Conservation (phyloP, 306 rosid genomes). For the Astragalus glycyphyllos region DNA sequence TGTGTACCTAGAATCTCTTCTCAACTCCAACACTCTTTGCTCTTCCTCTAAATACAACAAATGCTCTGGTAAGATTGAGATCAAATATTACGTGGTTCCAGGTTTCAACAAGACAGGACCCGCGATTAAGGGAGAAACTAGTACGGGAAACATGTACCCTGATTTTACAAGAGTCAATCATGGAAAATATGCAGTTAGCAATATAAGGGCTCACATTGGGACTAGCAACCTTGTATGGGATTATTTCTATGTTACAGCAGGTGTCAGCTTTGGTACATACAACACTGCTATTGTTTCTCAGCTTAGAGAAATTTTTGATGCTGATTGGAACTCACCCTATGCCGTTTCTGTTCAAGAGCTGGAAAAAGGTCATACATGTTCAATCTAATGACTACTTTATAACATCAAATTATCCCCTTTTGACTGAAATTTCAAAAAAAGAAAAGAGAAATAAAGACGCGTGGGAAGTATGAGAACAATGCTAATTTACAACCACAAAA, state of each 20-base stretch:
- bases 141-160: conserved; percentile 76
- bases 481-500: too few relatives aligned
- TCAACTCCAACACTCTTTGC: conserved; percentile 82
- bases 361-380: conserved; percentile 45
- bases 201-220: conserved; percentile 80
- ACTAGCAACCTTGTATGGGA: conserved; percentile 96
- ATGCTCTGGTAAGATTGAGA: conserved; percentile 86
- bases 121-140: conserved; percentile 52
- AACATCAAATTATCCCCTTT: too few relatives aligned
- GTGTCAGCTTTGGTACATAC: conserved; percentile 88
- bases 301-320: conserved; percentile 69
- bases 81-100: conserved; percentile 81
- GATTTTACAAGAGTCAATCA: conserved; percentile 82
- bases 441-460: too few relatives aligned
- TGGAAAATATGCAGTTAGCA: conserved; percentile 86
- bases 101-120: conserved; percentile 89
- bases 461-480: too few relatives aligned
- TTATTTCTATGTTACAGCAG: conserved; percentile 84
- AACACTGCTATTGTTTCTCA: conserved; percentile 76
- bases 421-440: too few relatives aligned
- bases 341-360: conserved; percentile 61
- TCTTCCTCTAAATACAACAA: conserved; percentile 71
- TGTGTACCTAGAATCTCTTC: conserved; percentile 75
- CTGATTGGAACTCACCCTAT: conserved; percentile 96
- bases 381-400: not conserved